Conservation (phyloP, 495 filamentous ascomycete species). For the Penicillium manginii region DNA sequence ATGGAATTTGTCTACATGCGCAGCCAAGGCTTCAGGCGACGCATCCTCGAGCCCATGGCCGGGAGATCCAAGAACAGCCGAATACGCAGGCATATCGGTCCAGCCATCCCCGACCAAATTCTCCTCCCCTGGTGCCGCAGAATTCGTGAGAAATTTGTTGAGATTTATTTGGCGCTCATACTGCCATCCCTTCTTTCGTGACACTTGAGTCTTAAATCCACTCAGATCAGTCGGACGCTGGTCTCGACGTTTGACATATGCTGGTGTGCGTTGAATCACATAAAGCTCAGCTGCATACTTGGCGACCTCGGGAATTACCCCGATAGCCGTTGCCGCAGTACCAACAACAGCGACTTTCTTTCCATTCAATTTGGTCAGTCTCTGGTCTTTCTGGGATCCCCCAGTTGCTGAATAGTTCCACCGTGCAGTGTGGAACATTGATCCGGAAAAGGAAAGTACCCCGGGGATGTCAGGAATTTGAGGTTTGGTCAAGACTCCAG, state of each 20-base stretch:
- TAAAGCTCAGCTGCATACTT: slow-evolving; percentile 34
- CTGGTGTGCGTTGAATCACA: slow-evolving; percentile 52
- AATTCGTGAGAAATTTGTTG: slow-evolving; percentile 7
- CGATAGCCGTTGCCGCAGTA: slow-evolving; percentile 49
- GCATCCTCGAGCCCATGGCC: neutral
- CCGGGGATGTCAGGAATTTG: neutral
- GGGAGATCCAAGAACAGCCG: slow-evolving; percentile 2
- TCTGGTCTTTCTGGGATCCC: slow-evolving; percentile 44
- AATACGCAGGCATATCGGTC: slow-evolving; percentile 14
- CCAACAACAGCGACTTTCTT: slow-evolving; percentile 53
- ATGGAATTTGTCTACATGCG: neutral
- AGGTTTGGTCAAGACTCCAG: neutral
- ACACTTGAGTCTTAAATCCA: slow-evolving; percentile 45
- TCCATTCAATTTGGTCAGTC: slow-evolving; percentile 37
- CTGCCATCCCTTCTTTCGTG: slow-evolving; percentile 37
- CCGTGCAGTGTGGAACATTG: slow-evolving; percentile 39
- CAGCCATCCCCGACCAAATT: slow-evolving; percentile 24
- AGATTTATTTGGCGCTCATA: slow-evolving; percentile 39
- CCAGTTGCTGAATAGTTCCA: slow-evolving; percentile 51
- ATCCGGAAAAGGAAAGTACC: neutral
- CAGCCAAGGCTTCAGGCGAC: neutral
- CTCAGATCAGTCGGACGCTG: slow-evolving; percentile 51
- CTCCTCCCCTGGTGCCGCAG: neutral
- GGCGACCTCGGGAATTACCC: slow-evolving; percentile 36
- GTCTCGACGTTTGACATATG: slow-evolving; percentile 48